These are phyloP conservation scores for Hygrophorus pudorinus DNA, from an alignment of 768 basidiomycete species.

Conservation along the genomic window DNA sequence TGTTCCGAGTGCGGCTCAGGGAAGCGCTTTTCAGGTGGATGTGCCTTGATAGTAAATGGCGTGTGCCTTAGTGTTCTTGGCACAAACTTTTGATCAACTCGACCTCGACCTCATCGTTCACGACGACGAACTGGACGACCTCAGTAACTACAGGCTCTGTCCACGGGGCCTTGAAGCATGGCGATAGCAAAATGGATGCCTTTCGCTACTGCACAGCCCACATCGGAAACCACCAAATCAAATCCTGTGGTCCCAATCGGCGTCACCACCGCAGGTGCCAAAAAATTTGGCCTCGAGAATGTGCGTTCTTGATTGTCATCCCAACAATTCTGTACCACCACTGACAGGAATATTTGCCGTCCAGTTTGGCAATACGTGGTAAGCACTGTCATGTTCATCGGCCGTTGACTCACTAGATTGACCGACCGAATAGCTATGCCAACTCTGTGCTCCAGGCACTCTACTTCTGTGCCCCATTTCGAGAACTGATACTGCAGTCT, in stretches of 20 bases:
- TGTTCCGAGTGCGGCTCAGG: too few relatives aligned
- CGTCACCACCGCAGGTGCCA: conserved; percentile 55
- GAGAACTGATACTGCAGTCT: conserved; percentile 76
- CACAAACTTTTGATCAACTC: too few relatives aligned
- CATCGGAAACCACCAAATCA: conserved; percentile 13
- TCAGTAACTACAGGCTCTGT: conserved; percentile 2
- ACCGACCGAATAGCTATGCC: conserved; percentile 61
- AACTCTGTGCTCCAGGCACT: conserved; percentile 98
- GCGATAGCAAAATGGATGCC: conserved; percentile 30
- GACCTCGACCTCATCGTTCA: not conserved
- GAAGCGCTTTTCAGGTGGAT: too few relatives aligned
- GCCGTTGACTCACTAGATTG: conserved; percentile 5
- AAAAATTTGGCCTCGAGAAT: conserved; percentile 96
- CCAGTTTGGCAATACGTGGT: conserved; percentile 98
- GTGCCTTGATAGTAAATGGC: too few relatives aligned
- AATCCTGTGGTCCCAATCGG: conserved; percentile 22
- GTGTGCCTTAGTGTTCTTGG: too few relatives aligned
- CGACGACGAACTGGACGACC: conserved; percentile 10
- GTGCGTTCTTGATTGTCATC: conserved; percentile 45
- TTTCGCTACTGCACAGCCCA: conserved; percentile 18
- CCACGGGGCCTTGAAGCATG: conserved; percentile 18
- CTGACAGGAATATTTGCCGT: conserved; percentile 6
- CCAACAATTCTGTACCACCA: conserved; percentile 1
- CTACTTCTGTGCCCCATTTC: conserved; percentile 91
- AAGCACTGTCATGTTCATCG: conserved; percentile 12